Conservation (phyloP, 306 rosid genomes). For the Castanospermum australe region DNA sequence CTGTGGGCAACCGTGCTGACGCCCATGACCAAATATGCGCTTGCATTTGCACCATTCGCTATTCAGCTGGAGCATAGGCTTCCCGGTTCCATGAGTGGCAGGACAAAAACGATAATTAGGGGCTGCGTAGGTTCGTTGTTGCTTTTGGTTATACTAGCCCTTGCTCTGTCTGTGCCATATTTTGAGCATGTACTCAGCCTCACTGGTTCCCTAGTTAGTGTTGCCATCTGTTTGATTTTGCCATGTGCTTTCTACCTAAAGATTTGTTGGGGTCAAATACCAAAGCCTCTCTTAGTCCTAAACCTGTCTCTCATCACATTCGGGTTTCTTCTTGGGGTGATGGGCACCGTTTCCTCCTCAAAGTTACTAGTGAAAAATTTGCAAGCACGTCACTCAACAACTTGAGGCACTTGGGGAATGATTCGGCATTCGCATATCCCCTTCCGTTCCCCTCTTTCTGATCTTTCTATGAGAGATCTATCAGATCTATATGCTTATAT, state of each 20-base stretch:
- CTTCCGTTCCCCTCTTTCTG: background rate
- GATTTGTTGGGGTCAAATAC: constrained; percentile 59
- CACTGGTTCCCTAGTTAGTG: constrained; percentile 71
- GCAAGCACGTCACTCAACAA: constrained; percentile 12
- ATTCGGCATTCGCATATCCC: background rate
- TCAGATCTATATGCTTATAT: background rate
- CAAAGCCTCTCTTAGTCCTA: constrained; percentile 38
- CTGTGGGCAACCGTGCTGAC: constrained; percentile 75
- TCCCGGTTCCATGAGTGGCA: constrained; percentile 47
- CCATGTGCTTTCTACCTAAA: constrained; percentile 64
- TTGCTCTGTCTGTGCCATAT: constrained; percentile 68
- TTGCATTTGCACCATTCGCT: constrained; percentile 72
- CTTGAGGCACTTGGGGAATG: constrained; percentile 5
- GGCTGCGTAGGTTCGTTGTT: constrained; percentile 50
- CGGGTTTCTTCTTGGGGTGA: constrained; percentile 51
- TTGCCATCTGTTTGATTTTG: constrained; percentile 41
- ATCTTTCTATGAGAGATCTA: background rate
- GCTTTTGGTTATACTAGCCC: constrained; percentile 48
- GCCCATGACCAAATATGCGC: constrained; percentile 82
- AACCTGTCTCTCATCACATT: constrained; percentile 41
- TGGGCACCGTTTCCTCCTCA: constrained; percentile 67
- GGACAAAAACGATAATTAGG: constrained; percentile 40
- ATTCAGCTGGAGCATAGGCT: constrained; percentile 60
- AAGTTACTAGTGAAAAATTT: constrained; percentile 36
- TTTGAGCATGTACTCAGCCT: constrained; percentile 68